Base-by-base conservation (phyloP, 495 filamentous ascomycete genomes). In the Venustampulla echinocandica region DNA sequence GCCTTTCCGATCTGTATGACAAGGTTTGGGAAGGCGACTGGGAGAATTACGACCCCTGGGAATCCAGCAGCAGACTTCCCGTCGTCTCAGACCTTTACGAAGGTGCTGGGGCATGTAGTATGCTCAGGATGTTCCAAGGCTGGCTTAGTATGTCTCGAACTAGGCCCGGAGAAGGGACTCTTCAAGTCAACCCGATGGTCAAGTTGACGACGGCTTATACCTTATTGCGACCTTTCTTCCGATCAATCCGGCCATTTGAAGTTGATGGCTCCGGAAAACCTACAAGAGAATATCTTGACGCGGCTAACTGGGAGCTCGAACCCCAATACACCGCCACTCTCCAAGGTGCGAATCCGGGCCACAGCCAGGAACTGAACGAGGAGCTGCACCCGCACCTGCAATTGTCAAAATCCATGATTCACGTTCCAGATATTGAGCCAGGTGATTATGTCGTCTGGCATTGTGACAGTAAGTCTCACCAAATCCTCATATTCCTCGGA, bases 391-490 rank as follows among this genome's bases (percentile, higher is more conserved):
- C 89, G 1, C 84, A 94, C 53, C 70, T 94, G 18, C 70, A 83
- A 23, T 73, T 95, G 2, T 65, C 74, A 3, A 66, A 65, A 17
- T 82, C 81, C 1, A 94, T 95, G 88, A 75, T 90, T 2, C 79
- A 87, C 47, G 68, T 92, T 0, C 89, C 89, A 0, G 63, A 69
- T 15, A 84, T 94, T 11, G 69, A 67, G 27, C 89, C 89, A 1
- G 89, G 89, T 1, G 89, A 94, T 59, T 93, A 82, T 59, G 88
- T 95, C 0, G 80, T 80, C 1, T 95, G 89, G 89, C 89, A 95
- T 62, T 94, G 88, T 55, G 89, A 94, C 49, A 79, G 52, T 54
- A 54, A 28, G 53, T 59, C 7, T 58, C n/a, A n/a, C n/a, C n/a
- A n/a, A n/a, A n/a, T n/a, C n/a, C n/a, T n/a, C n/a, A n/a, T n/a